Percentiles rank a stretch among this genome's conserved stretches.
Conservation (phyloP, 805 yeast species). For the Candida bentonensis region DNA sequence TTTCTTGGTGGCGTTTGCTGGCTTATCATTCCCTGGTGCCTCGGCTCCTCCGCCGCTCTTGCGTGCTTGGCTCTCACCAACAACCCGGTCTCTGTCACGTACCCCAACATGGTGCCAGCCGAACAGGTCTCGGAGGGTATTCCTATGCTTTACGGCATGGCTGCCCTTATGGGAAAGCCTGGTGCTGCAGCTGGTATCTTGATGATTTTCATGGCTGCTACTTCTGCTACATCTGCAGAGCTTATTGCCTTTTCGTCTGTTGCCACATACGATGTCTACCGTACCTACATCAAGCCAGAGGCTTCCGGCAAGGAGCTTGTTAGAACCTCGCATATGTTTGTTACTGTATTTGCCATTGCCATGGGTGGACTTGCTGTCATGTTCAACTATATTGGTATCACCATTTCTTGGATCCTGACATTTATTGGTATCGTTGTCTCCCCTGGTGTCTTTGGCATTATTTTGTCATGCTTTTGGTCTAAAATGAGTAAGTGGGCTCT, state of each 20-base stretch:
- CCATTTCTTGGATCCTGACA: conserved; percentile 73
- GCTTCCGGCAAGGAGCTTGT: conserved; percentile 62
- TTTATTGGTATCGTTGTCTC: conserved; percentile 66
- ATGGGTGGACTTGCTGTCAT: conserved; percentile 76
- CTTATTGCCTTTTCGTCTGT: conserved; percentile 72
- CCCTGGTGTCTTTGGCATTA: conserved; percentile 24
- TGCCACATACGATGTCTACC: conserved; percentile 66
- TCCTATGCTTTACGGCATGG: conserved; percentile 49
- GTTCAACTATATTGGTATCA: conserved; percentile 61
- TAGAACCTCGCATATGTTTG: conserved; percentile 45
- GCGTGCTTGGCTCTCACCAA: conserved; percentile 39
- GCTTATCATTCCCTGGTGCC: conserved; percentile 29
- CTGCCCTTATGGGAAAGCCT: conserved; percentile 65
- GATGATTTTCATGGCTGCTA: conserved; percentile 72
- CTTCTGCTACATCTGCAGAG: conserved; percentile 80
- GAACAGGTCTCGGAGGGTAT: conserved; percentile 65
- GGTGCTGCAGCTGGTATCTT: conserved; percentile 71
- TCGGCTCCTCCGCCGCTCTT: conserved; percentile 22
- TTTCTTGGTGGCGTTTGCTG: conserved; percentile 34
- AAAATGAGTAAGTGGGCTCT: conserved; percentile 5
- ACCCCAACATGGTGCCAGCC: conserved; percentile 47
- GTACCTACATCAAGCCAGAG: conserved; percentile 58
- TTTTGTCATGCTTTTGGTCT: conserved; percentile 46
- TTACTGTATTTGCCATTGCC: conserved; percentile 37
- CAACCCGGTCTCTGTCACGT: conserved; percentile 62